Percentiles rank a stretch among this genome's conserved stretches.
These are phyloP conservation scores for Neurospora sp. DNA, from an alignment of 495 filamentous ascomycete genomes.

Conservation along the genomic window DNA sequence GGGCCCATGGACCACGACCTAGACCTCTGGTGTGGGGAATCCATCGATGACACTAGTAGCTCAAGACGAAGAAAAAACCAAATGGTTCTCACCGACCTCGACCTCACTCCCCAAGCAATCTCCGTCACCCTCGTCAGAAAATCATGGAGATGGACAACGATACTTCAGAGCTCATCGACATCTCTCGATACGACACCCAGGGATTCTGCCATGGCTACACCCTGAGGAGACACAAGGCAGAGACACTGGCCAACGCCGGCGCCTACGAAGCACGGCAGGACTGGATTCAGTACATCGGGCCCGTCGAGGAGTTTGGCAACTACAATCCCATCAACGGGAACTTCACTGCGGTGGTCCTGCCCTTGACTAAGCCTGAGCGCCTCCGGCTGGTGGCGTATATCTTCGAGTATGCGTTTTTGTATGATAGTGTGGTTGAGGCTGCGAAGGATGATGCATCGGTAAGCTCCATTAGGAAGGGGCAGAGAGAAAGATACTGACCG, in stretches of 20 bases:
- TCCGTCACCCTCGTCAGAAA: neutral
- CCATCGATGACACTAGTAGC: too few relatives aligned
- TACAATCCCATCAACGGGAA: neutral
- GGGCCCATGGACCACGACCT: too few relatives aligned
- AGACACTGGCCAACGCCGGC: constrained; percentile 1
- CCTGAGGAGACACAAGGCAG: neutral
- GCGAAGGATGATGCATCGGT: neutral
- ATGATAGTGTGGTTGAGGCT: neutral
- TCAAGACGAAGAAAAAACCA: neutral
- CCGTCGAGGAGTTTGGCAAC: neutral
- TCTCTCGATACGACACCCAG: neutral
- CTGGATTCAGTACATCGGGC: constrained; percentile 1
- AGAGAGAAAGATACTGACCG: too few relatives aligned
- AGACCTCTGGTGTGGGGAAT: too few relatives aligned
- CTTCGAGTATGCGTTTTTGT: neutral
- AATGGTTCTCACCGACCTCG: neutral
- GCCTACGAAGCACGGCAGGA: constrained; percentile 4
- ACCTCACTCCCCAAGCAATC: neutral
- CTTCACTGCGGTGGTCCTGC: neutral
- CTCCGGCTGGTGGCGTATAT: neutral
- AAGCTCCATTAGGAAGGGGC: too few relatives aligned
- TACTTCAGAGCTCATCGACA: neutral
- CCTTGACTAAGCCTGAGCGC: neutral
- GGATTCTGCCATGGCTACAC: neutral
- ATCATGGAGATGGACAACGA: neutral